phyloP scores from a whole-genome alignment of 2,329 filamentous ascomycete species.

The Aspergillus brunneoviolaceus region DNA sequence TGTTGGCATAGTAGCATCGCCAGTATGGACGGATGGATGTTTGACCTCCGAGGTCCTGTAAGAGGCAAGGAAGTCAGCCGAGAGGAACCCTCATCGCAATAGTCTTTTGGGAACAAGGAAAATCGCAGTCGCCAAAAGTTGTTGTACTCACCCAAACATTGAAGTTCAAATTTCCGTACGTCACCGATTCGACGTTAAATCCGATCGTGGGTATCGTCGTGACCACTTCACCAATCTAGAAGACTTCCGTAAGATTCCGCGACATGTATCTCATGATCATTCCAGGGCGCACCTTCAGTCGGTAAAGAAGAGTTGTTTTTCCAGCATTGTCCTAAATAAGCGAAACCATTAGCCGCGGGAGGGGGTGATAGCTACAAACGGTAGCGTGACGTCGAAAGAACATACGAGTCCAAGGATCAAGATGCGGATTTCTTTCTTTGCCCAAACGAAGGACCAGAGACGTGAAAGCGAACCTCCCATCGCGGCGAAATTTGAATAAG shows the following conservation, averaged over 20 bases:
- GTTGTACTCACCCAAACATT: constrained; percentile 81
- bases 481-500: not conserved
- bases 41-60: constrained; percentile 86
- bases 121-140: not conserved
- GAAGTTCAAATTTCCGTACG: constrained; percentile 97
- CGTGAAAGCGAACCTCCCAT: constrained; percentile 60
- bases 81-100: not conserved
- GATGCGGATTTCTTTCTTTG: constrained; percentile 98
- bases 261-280: not conserved
- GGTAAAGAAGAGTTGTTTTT: constrained; percentile 95
- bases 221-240: constrained; percentile 93
- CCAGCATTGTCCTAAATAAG: constrained; percentile 83
- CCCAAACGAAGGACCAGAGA: constrained; percentile 72
- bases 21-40: constrained; percentile 99
- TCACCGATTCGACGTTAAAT: constrained; percentile 98
- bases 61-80: constrained; percentile 1
- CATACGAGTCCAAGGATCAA: constrained; percentile 88
- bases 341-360: constrained; percentile 16
- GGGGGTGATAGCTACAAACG: constrained; percentile 4
- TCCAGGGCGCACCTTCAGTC: constrained; percentile 70
- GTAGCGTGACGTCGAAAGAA: constrained; percentile 14
- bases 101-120: not conserved
- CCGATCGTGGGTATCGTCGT: constrained; percentile 99
- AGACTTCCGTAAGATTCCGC: not conserved
- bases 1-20: constrained; percentile 99